Evolutionary conservation across 2,329 filamentous ascomycete species (phyloP).

Genomic region (Decorospora gaudefroyi): DNA sequence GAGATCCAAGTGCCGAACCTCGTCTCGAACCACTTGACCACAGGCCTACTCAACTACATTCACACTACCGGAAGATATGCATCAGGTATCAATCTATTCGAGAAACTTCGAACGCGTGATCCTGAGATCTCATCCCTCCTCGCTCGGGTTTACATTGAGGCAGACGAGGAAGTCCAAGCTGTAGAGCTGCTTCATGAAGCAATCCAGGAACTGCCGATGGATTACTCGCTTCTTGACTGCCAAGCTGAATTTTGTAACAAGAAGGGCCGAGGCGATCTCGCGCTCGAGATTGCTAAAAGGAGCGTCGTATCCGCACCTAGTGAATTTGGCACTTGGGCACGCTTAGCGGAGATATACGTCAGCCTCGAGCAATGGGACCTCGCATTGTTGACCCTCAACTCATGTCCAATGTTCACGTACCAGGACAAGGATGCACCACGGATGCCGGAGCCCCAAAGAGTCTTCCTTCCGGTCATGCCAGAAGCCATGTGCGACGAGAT

Average conservation of each 20-base stretch:
- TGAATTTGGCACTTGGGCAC: conserved; percentile 96
- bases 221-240: conserved; percentile 93
- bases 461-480: conserved; percentile 81
- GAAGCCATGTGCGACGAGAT: conserved; percentile 95
- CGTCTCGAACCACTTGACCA: conserved; percentile 92
- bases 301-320: conserved; percentile 94
- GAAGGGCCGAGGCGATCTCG: conserved; percentile 85
- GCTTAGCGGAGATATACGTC: conserved; percentile 91
- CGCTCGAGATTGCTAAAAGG: conserved; percentile 89
- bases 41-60: conserved; percentile 93
- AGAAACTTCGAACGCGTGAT: conserved; percentile 89
- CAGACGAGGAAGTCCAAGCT: conserved; percentile 95
- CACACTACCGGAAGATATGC: conserved; percentile 91
- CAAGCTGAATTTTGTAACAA: conserved; percentile 89
- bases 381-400: conserved; percentile 92
- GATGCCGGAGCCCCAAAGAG: conserved; percentile 89
- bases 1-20: conserved; percentile 97
- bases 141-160: conserved; percentile 88
- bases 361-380: conserved; percentile 95
- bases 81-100: conserved; percentile 95
- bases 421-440: conserved; percentile 96
- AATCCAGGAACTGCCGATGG: conserved; percentile 91
- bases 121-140: conserved; percentile 92
- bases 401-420: conserved; percentile 99
- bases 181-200: conserved; percentile 86